Base-by-base conservation (phyloP, 345 rosid genomes). In the Eucalyptus caleyi region DNA sequence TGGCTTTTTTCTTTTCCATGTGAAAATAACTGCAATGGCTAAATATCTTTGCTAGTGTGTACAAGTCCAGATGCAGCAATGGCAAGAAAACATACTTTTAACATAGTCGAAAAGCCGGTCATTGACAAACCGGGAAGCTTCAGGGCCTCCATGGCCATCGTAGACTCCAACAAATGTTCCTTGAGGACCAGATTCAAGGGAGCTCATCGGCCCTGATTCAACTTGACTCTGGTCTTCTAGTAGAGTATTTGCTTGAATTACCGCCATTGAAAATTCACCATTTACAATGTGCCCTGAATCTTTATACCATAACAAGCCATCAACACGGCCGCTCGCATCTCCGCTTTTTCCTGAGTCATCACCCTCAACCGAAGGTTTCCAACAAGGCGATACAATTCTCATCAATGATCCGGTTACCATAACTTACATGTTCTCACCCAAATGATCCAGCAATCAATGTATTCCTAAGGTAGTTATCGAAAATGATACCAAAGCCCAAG, bases 131-230 rank as follows among this genome's bases (percentile, higher is more conserved):
- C 91, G 93, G 53, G 99, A 96, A 82, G 99, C 95, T 93, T 98
- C 99, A 15, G 99, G 97, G 89, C 99, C 99, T 91, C 99, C 99
- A 94, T 97, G 99, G 51, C 99, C 99, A 90, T 98, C 99, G n/a
- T 97, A 98, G 86, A 98, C 92, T 91, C 99, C 99, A 60, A 98
- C 97, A 93, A 97, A 98, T 88, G 99, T 97, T 47, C 97, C 99
- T 11, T 94, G 95, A 88, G 99, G 99, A 45, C 99, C 98, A 16
- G 96, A 91, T 47, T 97, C 96, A 82, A 90, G 91, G 27, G 93
- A 91, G 90, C 99, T 96, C 93, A 97, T 87, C 11, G 97, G 97
- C 91, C 99, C 99, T n/a, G 99, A 96, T 88, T 97, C 99, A 82
- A 98, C 93, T 42, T 98, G 99, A 88, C 99, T 93, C 86, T 94